A percentile compares a stretch with the other conserved stretches of the same genome.
Evolutionary conservation across 2,329 filamentous ascomycete species (phyloP).

Genomic region (Pleomassaria siparia): DNA sequence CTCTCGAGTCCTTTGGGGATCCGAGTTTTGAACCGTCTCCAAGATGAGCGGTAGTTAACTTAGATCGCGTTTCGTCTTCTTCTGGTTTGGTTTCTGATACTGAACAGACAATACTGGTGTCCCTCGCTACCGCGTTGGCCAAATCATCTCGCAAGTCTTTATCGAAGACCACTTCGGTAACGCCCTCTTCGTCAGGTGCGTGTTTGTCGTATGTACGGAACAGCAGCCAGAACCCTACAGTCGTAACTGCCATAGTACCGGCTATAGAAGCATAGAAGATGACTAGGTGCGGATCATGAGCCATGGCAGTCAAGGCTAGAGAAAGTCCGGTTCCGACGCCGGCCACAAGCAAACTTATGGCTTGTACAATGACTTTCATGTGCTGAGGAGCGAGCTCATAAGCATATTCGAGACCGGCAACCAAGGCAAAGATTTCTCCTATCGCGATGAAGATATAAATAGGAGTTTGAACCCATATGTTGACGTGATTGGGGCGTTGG

Average conservation of each 20-base stretch:
- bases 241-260: conserved; percentile 13
- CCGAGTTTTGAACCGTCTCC: too few species aligned
- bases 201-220: conserved; percentile 26
- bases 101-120: too few species aligned
- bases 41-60: too few species aligned
- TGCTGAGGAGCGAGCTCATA: conserved; percentile 47
- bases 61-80: too few species aligned
- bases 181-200: neutral
- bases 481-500: conserved; percentile 38
- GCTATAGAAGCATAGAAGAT: conserved; percentile 28
- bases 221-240: conserved; percentile 23
- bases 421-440: conserved; percentile 48
- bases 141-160: too few species aligned
- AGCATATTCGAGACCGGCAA: conserved; percentile 48
- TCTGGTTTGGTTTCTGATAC: too few species aligned
- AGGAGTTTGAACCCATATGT: conserved; percentile 46
- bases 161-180: too few species aligned
- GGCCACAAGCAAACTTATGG: conserved; percentile 35
- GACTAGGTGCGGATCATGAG: conserved; percentile 33
- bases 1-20: too few species aligned
- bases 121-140: too few species aligned
- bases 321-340: conserved; percentile 34
- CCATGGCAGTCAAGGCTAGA: conserved; percentile 33
- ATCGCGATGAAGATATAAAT: conserved; percentile 44
- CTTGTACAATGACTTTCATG: conserved; percentile 45